Percentiles rank a stretch among this genome's conserved stretches.
These are phyloP conservation scores for Galerina sulciceps DNA, from an alignment of 768 basidiomycete genomes.

Conservation along the genomic window DNA sequence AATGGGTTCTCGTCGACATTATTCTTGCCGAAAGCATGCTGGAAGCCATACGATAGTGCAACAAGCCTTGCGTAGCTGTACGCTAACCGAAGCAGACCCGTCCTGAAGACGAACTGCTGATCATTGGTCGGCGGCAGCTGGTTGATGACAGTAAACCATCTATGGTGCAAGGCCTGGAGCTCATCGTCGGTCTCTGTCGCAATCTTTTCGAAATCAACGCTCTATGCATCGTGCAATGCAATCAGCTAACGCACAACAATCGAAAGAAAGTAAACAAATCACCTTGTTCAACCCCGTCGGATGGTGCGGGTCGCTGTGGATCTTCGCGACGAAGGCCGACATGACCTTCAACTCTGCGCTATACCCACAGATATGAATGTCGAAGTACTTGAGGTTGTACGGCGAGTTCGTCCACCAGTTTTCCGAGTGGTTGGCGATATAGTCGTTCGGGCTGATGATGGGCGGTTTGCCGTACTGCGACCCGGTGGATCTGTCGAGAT, in stretches of 20 bases:
- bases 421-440: slow-evolving; percentile 71
- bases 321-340: slow-evolving; percentile 59
- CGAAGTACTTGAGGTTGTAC: slow-evolving; percentile 73
- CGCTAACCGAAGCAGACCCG: slow-evolving; percentile 61
- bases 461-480: slow-evolving; percentile 89
- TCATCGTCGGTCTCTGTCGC: slow-evolving; percentile 73
- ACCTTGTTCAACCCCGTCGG: slow-evolving; percentile 82
- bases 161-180: slow-evolving; percentile 55
- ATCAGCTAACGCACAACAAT: neutral
- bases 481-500: slow-evolving; percentile 87
- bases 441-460: slow-evolving; percentile 78
- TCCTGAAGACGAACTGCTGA: slow-evolving; percentile 61
- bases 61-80: slow-evolving; percentile 74
- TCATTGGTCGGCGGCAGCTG: slow-evolving; percentile 42
- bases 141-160: slow-evolving; percentile 59
- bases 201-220: slow-evolving; percentile 64
- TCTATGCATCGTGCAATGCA: slow-evolving; percentile 36
- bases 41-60: slow-evolving; percentile 76
- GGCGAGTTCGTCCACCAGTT: slow-evolving; percentile 73
- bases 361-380: slow-evolving; percentile 81
- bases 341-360: slow-evolving; percentile 75
- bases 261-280: slow-evolving; percentile 7
- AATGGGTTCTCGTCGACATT: slow-evolving; percentile 66
- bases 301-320: slow-evolving; percentile 75
- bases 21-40: slow-evolving; percentile 71